A percentile compares a stretch with the other conserved stretches of the same genome.
Evolutionary conservation across 2,329 filamentous ascomycete genomes (phyloP).

Genomic region (Clonostachys sp.): DNA sequence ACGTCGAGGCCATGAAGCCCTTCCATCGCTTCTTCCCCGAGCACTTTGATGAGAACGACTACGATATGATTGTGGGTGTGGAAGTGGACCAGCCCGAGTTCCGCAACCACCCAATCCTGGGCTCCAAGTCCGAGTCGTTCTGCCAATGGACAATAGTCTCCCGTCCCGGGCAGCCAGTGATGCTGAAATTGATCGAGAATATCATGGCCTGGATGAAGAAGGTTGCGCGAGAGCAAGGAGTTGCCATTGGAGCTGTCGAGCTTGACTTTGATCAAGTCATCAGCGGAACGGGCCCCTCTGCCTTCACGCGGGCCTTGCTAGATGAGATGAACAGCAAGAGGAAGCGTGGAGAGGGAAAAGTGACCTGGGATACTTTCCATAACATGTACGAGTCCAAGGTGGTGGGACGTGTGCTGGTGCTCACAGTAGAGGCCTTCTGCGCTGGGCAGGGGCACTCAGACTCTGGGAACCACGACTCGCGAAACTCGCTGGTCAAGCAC

Average conservation of each 20-base stretch:
- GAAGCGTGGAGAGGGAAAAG: slow-evolving; percentile 4
- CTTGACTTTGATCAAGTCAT: slow-evolving; percentile 66
- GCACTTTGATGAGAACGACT: slow-evolving; percentile 52
- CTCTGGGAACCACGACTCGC: slow-evolving; percentile 18
- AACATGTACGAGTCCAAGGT: slow-evolving; percentile 6
- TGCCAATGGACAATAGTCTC: slow-evolving; percentile 27
- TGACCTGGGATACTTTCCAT: slow-evolving; percentile 39
- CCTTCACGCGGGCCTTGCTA: slow-evolving; percentile 23
- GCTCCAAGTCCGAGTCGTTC: slow-evolving; percentile 55
- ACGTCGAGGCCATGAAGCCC: slow-evolving; percentile 51
- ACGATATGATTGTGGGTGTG: slow-evolving; percentile 38
- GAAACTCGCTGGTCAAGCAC: slow-evolving; percentile 65
- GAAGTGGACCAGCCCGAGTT: slow-evolving; percentile 46
- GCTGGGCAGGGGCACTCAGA: slow-evolving; percentile 16
- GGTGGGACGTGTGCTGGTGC: slow-evolving; percentile 10
- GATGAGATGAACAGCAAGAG: slow-evolving; percentile 26
- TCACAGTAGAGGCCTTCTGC: slow-evolving; percentile 17
- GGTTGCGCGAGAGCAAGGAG: slow-evolving; percentile 4
- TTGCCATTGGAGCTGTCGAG: slow-evolving; percentile 21
- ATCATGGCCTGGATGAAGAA: slow-evolving; percentile 13
- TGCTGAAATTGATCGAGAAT: slow-evolving; percentile 15
- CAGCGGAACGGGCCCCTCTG: slow-evolving; percentile 20
- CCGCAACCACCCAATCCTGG: slow-evolving; percentile 43
- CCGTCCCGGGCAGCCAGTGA: slow-evolving; percentile 18
- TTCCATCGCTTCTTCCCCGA: slow-evolving; percentile 26